These are phyloP conservation scores for Cystobasidium ongulense DNA, from an alignment of 768 basidiomycete species.

Conservation along the genomic window DNA sequence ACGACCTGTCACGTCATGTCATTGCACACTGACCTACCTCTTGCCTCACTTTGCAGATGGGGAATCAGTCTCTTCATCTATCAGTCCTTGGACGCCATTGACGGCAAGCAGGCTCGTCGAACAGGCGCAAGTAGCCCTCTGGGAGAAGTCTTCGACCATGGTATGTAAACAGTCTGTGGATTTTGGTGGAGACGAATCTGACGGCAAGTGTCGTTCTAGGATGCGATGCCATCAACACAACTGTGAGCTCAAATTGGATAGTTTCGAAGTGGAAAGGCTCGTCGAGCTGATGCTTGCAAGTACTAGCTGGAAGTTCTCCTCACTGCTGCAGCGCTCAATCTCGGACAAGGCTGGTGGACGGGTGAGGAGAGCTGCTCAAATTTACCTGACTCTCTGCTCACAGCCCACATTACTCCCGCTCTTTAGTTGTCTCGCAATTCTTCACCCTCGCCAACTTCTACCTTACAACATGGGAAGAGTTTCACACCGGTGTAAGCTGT, in stretches of 20 bases:
- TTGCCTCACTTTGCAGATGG: slow-evolving; percentile 59
- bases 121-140: slow-evolving; percentile 97
- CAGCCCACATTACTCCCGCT: not conserved
- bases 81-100: slow-evolving; percentile 79
- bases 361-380: not conserved
- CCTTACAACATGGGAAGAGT: slow-evolving; percentile 75
- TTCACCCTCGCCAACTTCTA: slow-evolving; percentile 71
- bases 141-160: slow-evolving; percentile 98
- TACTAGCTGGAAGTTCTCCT: slow-evolving; percentile 89
- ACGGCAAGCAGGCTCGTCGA: slow-evolving; percentile 89
- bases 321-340: slow-evolving; percentile 70
- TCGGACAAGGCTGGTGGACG: slow-evolving; percentile 96
- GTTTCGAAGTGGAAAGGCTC: not conserved
- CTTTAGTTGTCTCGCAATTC: slow-evolving; percentile 62
- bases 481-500: slow-evolving; percentile 69
- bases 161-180: slow-evolving; percentile 47
- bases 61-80: slow-evolving; percentile 80
- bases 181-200: not conserved
- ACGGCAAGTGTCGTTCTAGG: slow-evolving; percentile 48
- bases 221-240: slow-evolving; percentile 90
- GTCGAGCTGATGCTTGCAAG: slow-evolving; percentile 23
- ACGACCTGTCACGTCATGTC: not conserved
- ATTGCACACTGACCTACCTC: not conserved
- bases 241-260: slow-evolving; percentile 50
- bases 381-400: not conserved